phyloP scores from a whole-genome alignment of 2,329 filamentous ascomycete genomes.

The Nemania sp. region DNA sequence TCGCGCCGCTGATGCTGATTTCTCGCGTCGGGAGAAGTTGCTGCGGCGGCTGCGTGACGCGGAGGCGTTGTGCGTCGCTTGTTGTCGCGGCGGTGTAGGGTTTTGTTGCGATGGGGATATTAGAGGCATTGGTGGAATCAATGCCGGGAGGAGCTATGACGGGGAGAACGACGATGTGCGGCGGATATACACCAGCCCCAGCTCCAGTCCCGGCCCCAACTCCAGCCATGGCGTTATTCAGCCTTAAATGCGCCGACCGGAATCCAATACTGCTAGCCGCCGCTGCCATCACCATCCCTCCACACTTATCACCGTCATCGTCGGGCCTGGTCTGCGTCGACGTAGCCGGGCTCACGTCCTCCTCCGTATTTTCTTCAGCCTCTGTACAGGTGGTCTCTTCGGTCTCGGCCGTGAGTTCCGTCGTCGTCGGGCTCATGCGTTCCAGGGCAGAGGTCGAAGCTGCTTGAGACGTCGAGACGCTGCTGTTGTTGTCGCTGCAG shows the following conservation, averaged over 20 bases:
- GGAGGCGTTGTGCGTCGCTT: background rate
- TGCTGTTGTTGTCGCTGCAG: too few relatives aligned
- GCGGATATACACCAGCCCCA: too few relatives aligned
- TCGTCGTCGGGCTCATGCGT: constrained; percentile 19
- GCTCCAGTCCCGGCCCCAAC: background rate
- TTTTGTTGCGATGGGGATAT: too few relatives aligned
- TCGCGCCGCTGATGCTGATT: constrained; percentile 9
- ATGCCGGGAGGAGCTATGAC: background rate
- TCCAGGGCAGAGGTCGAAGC: too few relatives aligned
- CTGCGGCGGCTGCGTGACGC: background rate
- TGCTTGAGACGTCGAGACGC: constrained; percentile 11
- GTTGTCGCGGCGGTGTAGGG: too few relatives aligned
- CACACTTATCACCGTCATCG: too few relatives aligned
- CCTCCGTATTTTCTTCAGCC: background rate
- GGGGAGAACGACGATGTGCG: background rate
- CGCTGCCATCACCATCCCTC: too few relatives aligned
- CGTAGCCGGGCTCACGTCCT: background rate
- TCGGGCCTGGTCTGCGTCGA: background rate
- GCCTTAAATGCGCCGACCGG: background rate
- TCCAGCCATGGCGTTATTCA: background rate
- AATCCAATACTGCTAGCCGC: too few relatives aligned
- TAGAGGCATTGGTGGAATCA: background rate
- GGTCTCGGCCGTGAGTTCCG: constrained; percentile 21
- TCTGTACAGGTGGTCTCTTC: constrained; percentile 2
- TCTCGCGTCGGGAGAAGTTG: constrained; percentile 9